Evolutionary conservation across 768 basidiomycete species (phyloP), one percentile per base, ranked within the genome.

Genomic region (Phanerochaete sordida): DNA sequence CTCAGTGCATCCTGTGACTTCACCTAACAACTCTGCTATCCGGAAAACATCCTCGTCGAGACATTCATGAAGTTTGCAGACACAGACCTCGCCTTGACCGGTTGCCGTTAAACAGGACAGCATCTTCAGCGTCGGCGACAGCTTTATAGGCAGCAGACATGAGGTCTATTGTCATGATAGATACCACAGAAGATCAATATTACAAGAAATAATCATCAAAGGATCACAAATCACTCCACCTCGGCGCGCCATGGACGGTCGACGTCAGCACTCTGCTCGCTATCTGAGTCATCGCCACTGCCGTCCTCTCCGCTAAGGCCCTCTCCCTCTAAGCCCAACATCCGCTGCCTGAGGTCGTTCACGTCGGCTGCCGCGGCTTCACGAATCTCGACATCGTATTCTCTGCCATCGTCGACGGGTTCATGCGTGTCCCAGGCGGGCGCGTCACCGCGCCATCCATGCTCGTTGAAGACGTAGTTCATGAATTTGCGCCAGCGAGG

Each of bases 401-500:
- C 74, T 2, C 74, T 81, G 13, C 66, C 68, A 52, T 71, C 72
- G 21, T 74, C 65, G 0, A 82, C 74, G 6, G 75, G 65, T 5
- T 70, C 75, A 0, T 60, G 59, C 0, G 81, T 77, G 62, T 72
- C 65, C 70, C 70, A 72, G 0, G 51, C 52, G 1, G 69, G 68
- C 31, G 53, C 57, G 48, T 70, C 70, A 16, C 85, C 87, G 23
- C 60, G 77, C 83, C 83, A 86, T 0, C 86, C 87, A 0, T 80
- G 76, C 52, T 74, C 70, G 13, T 56, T 39, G 61, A 82, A 70
- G 24, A 86, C 74, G 62, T 80, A 84, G 68, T 84, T 85, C 59
- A 88, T 66, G 76, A 88, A 86, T 0, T 68, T 66, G 9, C 83
- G 74, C 87, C 86, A 88, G 1, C 85, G 70, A 0, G 79, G 80